Percentiles rank a stretch among this genome's conserved stretches.
Conservation (phyloP, 306 rosid species). For the Gynostemma pentaphyllum region DNA sequence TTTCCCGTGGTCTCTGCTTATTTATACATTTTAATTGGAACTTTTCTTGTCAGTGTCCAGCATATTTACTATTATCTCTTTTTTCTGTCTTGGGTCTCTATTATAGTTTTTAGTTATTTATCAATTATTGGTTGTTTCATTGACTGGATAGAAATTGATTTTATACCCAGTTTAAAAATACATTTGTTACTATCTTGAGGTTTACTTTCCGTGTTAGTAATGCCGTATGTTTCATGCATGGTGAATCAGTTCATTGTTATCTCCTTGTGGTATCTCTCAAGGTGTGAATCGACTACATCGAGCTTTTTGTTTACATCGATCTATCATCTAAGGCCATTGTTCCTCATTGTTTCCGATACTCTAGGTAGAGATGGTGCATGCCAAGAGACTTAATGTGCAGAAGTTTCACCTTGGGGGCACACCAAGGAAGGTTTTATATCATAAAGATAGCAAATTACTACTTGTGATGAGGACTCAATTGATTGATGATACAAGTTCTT, state of each 20-base stretch:
- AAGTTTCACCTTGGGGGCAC: constrained; percentile 89
- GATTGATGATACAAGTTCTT: constrained; percentile 43
- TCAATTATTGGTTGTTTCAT: background rate
- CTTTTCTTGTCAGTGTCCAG: background rate
- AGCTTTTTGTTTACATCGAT: constrained; percentile 3
- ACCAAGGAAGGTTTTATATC: constrained; percentile 86
- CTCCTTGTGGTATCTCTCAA: background rate
- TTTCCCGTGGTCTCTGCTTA: too few species aligned
- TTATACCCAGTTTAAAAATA: background rate
- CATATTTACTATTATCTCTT: background rate
- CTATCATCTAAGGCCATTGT: background rate
- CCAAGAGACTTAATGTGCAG: constrained; percentile 90
- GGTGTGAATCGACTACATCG: background rate
- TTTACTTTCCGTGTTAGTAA: background rate
- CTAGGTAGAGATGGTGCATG: constrained; percentile 93
- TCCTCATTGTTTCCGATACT: constrained; percentile 13
- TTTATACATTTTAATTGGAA: background rate
- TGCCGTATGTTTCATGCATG: background rate
- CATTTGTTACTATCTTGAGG: background rate
- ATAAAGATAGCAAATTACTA: constrained; percentile 64
- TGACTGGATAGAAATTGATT: background rate
- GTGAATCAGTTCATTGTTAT: background rate
- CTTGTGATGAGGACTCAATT: constrained; percentile 89
- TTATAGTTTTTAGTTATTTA: background rate
- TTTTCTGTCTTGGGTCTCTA: background rate